A percentile compares a stretch with the other conserved stretches of the same genome.
Conservation (phyloP, 305 asterid genomes). For the Ilex paraguariensis region DNA sequence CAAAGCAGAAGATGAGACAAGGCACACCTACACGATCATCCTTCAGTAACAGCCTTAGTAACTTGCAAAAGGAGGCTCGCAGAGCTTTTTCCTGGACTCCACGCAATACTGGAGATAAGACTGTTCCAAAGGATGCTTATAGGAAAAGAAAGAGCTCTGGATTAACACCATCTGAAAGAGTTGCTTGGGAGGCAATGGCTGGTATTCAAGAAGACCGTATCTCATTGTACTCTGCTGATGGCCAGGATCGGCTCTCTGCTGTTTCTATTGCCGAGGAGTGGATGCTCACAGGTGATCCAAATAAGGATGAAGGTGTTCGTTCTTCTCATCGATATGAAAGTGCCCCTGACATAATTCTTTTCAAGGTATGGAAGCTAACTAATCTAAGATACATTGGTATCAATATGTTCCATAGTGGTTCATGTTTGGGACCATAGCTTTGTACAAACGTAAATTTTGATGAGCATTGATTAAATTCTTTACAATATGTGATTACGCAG, state of each 20-base stretch:
- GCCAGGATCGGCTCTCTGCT: slow-evolving; percentile 94
- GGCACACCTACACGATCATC: slow-evolving; percentile 80
- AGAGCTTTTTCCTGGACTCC: slow-evolving; percentile 99
- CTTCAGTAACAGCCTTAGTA: slow-evolving; percentile 80
- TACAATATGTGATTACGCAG: too few relatives aligned
- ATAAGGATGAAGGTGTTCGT: slow-evolving; percentile 90
- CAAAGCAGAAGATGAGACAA: slow-evolving; percentile 72
- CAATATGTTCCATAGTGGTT: background rate
- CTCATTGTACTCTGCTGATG: slow-evolving; percentile 66
- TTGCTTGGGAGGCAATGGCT: slow-evolving; percentile 90
- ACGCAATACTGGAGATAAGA: slow-evolving; percentile 76
- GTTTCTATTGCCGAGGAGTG: slow-evolving; percentile 90
- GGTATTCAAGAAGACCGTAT: slow-evolving; percentile 93
- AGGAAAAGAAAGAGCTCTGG: slow-evolving; percentile 98
- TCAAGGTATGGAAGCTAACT: slow-evolving; percentile 55
- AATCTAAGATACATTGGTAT: background rate
- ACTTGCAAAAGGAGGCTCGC: slow-evolving; percentile 96
- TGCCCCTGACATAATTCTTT: slow-evolving; percentile 88
- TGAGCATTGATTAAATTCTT: background rate
- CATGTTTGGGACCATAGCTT: slow-evolving; percentile 1
- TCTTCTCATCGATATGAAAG: slow-evolving; percentile 93
- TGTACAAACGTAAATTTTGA: background rate
- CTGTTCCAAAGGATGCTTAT: slow-evolving; percentile 62
- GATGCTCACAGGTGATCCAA: slow-evolving; percentile 89
- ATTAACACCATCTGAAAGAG: slow-evolving; percentile 76